Base-by-base conservation (phyloP, 495 filamentous ascomycete species). In the Daldinia childiae region DNA sequence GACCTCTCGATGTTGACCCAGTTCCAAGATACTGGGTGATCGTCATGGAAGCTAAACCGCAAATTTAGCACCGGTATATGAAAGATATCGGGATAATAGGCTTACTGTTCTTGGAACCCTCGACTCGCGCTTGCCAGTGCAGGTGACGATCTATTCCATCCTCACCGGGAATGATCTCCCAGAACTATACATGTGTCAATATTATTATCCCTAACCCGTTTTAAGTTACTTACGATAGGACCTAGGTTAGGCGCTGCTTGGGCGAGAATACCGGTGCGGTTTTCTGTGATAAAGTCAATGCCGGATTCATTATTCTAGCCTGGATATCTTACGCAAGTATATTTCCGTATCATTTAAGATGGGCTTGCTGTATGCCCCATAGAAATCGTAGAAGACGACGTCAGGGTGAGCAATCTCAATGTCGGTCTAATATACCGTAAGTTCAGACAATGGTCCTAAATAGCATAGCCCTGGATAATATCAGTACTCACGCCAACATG, bases 221-320 rank as follows among this genome's bases (percentile, higher is more conserved):
- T 38, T 2, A 38, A 52, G 21, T 67, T 68, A 70, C 78, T 74
- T 15, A 79, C 80, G 62, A 87, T 81, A 9, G 84, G 80, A 14
- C 83, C 83, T 38, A 87, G 82, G 50, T 85, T 82, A 39, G 88
- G 87, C 65, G 88, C 89, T 56, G 89, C 82, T 74, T 88, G 86
- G n/a, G 89, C 81, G 26, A 90, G 76, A 38, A 87, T 82, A 36
- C 88, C 88, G 59, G 81, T 82, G 15, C 85, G 75, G 27, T 83
- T 82, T 50, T 76, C 79, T 62, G 81, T 58, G 76, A n/a, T 27
- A 58, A 66, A 58, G 56, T 77, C 62, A 71, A 59, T 48, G 52
- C 64, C 52, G 9, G 62, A 69, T 62, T 66, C 68, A 15, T 56
- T 48, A n/a, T 69, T 26, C 19, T 69, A 1, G 26, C 1, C 4